These are phyloP conservation scores for Nitzschia palea DNA, from an alignment of 108 stramenopile genomes.

Conservation along the genomic window DNA sequence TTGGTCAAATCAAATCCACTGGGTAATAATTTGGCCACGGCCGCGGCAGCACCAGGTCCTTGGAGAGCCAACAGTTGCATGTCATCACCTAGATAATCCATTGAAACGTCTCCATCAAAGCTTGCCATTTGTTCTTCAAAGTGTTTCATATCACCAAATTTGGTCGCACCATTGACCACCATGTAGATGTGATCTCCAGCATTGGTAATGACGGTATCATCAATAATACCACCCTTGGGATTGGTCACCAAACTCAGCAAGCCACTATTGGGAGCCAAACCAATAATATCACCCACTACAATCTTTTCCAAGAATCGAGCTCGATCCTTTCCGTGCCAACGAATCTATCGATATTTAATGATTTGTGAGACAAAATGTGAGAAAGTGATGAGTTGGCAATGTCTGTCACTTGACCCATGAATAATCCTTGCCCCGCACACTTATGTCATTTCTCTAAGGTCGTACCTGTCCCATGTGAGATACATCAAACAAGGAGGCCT, in stretches of 20 bases:
- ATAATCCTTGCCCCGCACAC: neutral
- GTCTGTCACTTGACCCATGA: neutral
- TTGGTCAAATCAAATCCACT: slow-evolving; percentile 72
- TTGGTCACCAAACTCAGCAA: slow-evolving; percentile 91
- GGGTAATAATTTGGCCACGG: slow-evolving; percentile 78
- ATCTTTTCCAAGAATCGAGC: slow-evolving; percentile 86
- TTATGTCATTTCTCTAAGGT: neutral
- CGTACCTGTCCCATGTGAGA: slow-evolving; percentile 98
- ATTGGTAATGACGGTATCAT: slow-evolving; percentile 97
- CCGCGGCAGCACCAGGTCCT: slow-evolving; percentile 91
- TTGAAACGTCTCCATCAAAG: slow-evolving; percentile 82
- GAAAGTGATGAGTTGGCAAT: neutral
- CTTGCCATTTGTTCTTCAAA: slow-evolving; percentile 72
- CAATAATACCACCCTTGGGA: slow-evolving; percentile 93
- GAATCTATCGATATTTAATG: slow-evolving; percentile 46
- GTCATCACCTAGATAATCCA: slow-evolving; percentile 91
- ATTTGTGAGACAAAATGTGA: neutral
- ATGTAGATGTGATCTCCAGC: slow-evolving; percentile 85
- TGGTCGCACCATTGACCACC: slow-evolving; percentile 99
- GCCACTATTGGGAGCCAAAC: slow-evolving; percentile 66
- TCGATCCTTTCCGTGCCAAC: slow-evolving; percentile 94
- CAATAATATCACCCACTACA: slow-evolving; percentile 92
- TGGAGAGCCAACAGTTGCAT: slow-evolving; percentile 95
- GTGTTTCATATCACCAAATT: slow-evolving; percentile 94
- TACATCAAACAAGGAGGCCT: slow-evolving; percentile 92